A percentile compares a stretch with the other conserved stretches of the same genome.
Evolutionary conservation across 345 rosid genomes (phyloP).

Genomic region (Gossypium raimondii): DNA sequence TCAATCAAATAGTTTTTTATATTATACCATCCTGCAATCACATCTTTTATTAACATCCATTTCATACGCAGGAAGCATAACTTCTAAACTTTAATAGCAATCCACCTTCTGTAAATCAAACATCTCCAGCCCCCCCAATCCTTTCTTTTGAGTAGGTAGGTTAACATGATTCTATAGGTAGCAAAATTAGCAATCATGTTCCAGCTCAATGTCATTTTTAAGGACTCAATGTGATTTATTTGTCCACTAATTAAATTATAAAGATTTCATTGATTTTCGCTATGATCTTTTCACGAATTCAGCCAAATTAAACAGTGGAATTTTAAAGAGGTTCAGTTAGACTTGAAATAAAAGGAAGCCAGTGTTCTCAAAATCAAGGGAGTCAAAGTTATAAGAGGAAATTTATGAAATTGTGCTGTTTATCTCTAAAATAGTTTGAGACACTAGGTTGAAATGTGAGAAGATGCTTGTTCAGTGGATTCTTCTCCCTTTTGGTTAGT

Average conservation of each 20-base stretch:
- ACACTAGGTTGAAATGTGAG: no score
- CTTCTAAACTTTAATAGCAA: neutral
- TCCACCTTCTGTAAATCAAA: neutral
- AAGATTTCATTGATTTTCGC: neutral
- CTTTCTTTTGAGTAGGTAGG: no score
- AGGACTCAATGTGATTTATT: neutral
- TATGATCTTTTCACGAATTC: neutral
- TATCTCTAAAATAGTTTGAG: no score
- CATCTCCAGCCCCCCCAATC: neutral
- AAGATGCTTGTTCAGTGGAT: slow-evolving; percentile 2
- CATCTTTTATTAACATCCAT: neutral
- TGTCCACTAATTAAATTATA: neutral
- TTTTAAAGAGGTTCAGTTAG: no score
- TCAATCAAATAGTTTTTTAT: neutral
- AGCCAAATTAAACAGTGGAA: neutral
- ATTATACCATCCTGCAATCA: neutral
- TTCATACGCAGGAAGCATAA: neutral
- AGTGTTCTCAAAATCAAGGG: no score
- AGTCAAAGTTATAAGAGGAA: no score
- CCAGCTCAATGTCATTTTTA: neutral
- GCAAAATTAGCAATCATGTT: no score
- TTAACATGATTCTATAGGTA: no score
- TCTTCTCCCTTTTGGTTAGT: neutral
- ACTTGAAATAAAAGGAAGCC: no score
- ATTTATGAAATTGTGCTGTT: no score